phyloP scores from a whole-genome alignment of 345 rosid species.

The Eucalyptus erythrocorys region DNA sequence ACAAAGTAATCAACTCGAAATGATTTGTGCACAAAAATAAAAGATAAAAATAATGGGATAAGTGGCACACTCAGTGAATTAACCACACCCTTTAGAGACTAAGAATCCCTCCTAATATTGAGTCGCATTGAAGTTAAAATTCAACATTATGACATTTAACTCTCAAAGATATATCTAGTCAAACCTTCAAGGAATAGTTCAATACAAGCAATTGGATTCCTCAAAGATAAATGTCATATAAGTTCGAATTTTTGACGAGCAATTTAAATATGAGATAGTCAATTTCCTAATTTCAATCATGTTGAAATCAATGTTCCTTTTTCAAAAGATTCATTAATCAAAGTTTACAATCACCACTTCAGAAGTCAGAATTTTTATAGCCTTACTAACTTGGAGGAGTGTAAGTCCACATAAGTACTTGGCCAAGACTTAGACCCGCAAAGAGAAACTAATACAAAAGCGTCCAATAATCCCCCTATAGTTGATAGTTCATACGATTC shows the following conservation, averaged over 20 bases:
- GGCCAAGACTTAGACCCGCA: neutral
- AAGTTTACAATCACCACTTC: neutral
- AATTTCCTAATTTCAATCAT: neutral
- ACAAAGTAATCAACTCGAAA: neutral
- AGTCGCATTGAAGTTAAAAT: neutral
- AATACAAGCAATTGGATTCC: neutral
- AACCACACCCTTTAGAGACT: neutral
- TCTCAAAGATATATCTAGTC: neutral
- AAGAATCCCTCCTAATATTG: neutral
- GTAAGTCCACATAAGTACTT: neutral
- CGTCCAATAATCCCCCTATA: neutral
- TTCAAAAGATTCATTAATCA: neutral
- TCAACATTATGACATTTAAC: neutral
- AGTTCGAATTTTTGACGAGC: neutral
- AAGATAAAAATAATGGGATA: neutral
- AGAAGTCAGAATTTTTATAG: neutral
- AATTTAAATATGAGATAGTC: neutral
- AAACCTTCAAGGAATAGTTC: neutral
- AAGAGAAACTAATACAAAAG: neutral
- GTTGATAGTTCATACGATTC: neutral
- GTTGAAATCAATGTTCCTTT: neutral
- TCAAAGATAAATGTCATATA: neutral
- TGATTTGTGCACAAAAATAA: neutral
- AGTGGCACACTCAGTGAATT: neutral
- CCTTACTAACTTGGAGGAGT: neutral